phyloP scores from a whole-genome alignment of 225 moss, liverwort and hornwort species.

The Pseudoscleropodium purum region DNA sequence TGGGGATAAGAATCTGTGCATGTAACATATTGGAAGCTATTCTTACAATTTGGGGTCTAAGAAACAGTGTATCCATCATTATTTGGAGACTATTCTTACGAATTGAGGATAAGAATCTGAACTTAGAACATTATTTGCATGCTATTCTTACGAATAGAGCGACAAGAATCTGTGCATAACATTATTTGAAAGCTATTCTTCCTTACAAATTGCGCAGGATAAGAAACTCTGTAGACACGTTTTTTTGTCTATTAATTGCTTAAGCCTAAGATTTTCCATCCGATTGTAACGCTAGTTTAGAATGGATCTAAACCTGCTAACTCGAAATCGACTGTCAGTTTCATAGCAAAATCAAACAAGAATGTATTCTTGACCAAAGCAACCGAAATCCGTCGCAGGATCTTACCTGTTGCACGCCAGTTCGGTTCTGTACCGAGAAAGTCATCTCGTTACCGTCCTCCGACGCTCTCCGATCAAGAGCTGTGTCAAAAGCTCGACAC shows the following conservation, averaged over 20 bases:
- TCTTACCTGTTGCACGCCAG: background rate
- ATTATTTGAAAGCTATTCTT: background rate
- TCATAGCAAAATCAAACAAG: background rate
- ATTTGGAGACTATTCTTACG: background rate
- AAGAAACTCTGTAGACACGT: background rate
- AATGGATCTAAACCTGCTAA: background rate
- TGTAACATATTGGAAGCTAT: background rate
- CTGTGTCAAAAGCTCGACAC: background rate
- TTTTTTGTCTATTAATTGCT: background rate
- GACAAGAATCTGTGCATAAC: background rate
- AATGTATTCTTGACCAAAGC: background rate
- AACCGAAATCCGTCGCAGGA: background rate
- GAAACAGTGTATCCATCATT: background rate
- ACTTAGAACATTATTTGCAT: background rate
- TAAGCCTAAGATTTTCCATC: background rate
- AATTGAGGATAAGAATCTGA: background rate
- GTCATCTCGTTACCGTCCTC: background rate
- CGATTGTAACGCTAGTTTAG: background rate
- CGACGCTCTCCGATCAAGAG: background rate
- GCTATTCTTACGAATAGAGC: too few relatives aligned
- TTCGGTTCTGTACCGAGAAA: background rate
- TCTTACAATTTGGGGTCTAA: background rate
- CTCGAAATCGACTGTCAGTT: background rate
- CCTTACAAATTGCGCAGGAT: background rate
- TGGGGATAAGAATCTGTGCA: background rate